Base-by-base conservation (phyloP, 352 stramenopile species). In the Elongisporangium anandrum region DNA sequence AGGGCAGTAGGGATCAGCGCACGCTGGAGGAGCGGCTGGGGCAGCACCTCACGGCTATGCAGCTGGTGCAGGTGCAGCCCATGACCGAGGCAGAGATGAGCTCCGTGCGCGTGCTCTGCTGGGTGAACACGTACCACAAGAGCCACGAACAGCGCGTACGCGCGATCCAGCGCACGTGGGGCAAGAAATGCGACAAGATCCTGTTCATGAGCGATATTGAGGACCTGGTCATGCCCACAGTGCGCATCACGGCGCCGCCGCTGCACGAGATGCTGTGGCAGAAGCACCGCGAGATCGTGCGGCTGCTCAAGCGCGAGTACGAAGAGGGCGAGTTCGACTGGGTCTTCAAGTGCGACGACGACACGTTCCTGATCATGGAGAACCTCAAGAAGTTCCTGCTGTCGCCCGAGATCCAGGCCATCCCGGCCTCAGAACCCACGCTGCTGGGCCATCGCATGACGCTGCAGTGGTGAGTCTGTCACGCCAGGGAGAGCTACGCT, bases 311-410 rank as follows among this genome's bases (percentile, higher is more conserved):
- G 52, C 77, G 72, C 49, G 86, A 95, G 60, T 92, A 78, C 56
- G 51, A 54, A 9, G 70, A 86, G 23, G 65, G 68, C 17, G 66
- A 89, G 22, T 95, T 92, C 52, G 82, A 95, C 65, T 95, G 85
- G 84, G 71, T 95, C 57, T 92, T 92, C 65, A 95, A 94, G 62
- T 91, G 82, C 59, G 87, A 95, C 66, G 87, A 95, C 72, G 87
- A 95, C 61, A 95, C 87, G 17, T 94, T 91, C 57, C 50, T 93
- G 15, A 56, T 95, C 45, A 85, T 94, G 70, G 87, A 95, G 61
- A 95, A 95, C 65, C 76, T 95, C 39, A 90, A 90, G 64, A 61
- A 60, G 22, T 90, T 86, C 29, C 56, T 95, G 16, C 75, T 80
- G 2, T 85, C 77, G 19, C 69, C 70, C 0, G 66, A 76, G 23